Base-by-base conservation (phyloP, 495 filamentous ascomycete species). In the Astrothelium subdiscretum region DNA sequence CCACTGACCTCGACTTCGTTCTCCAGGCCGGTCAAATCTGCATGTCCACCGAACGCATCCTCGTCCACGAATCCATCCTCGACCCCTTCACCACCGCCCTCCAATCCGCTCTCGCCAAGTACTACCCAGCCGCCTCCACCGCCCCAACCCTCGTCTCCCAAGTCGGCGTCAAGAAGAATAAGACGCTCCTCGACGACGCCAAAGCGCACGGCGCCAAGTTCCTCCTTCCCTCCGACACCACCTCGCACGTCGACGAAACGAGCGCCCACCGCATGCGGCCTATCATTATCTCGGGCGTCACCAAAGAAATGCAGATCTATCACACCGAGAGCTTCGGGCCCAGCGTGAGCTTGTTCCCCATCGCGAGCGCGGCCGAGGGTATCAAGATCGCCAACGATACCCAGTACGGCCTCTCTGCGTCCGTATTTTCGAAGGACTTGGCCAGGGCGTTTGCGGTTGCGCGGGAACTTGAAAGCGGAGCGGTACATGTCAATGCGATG, bases 21-120 rank as follows among this genome's bases (percentile, higher is more conserved):
- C 65, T 67, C 24, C 62, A 83, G 75, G 76, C 82, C 26, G 92
- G 92, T 0, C 92, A 97, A 78, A 83, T 95, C 58, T 97, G 92
- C 77, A 94, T 97, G 92, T 82, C 84, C 2, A 95, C 91, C 0
- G 92, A 96, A 76, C 84, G 87, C 29, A 89, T 97, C 70, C 74
- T 96, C 24, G 88, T 96, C 26, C 88, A 95, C 70, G 81, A 82
- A 40, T 77, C 80, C 18, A 73, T 96, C 59, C 81, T 81, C 29
- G 78, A 79, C 12, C 71, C 81, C 54, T 97, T 95, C 72, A 80
- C 83, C 58, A 72, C 77, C 58, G 80, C 83, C 65, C 73, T 92
- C 11, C 79, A 83, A 59, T 65, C 48, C 31, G 71, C 69, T 0
- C 52, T 65, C 20, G 62, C 68, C 58, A 69, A 65, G 26, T 62